Evolutionary conservation across 441 rosid genomes (phyloP).

Genomic region (Francoa sonchifolia): DNA sequence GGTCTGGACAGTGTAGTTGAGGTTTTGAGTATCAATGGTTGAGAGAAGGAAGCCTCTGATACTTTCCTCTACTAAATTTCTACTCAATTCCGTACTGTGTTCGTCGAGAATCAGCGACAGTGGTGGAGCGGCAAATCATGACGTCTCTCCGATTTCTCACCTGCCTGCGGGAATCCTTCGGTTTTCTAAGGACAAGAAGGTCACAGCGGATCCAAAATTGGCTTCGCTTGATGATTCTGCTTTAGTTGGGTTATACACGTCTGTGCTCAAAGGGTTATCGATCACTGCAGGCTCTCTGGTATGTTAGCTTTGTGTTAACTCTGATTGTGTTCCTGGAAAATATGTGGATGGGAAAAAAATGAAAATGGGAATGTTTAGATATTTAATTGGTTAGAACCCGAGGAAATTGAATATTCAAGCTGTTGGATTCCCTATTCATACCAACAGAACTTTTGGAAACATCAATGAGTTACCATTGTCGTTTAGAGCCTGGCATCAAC

Average conservation of each 20-base stretch:
- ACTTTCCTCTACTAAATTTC: slow-evolving; percentile 61
- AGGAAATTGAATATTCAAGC: no score
- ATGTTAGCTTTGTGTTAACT: slow-evolving; percentile 5
- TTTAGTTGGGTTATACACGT: slow-evolving; percentile 51
- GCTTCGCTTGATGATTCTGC: slow-evolving; percentile 49
- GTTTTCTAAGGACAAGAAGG: slow-evolving; percentile 22
- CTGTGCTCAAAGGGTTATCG: slow-evolving; percentile 53
- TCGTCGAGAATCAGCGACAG: slow-evolving; percentile 18
- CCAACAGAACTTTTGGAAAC: no score
- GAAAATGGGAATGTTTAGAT: no score
- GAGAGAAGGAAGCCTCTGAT: slow-evolving; percentile 68
- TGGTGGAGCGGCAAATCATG: slow-evolving; percentile 4
- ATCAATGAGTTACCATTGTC: no score
- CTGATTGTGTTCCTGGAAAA: not conserved
- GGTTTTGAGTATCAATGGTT: slow-evolving; percentile 28
- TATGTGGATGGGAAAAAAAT: not conserved
- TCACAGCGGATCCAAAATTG: slow-evolving; percentile 20
- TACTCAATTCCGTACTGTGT: slow-evolving; percentile 42
- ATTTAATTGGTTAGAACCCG: no score
- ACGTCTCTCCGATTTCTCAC: slow-evolving; percentile 11
- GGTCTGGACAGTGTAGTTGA: not conserved
- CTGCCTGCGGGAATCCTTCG: slow-evolving; percentile 66
- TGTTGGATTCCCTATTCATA: no score
- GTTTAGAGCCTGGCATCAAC: no score
- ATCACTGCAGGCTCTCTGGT: slow-evolving; percentile 72